Conservation (phyloP, 768 basidiomycete species). For the Psilocybe tampanensis region DNA sequence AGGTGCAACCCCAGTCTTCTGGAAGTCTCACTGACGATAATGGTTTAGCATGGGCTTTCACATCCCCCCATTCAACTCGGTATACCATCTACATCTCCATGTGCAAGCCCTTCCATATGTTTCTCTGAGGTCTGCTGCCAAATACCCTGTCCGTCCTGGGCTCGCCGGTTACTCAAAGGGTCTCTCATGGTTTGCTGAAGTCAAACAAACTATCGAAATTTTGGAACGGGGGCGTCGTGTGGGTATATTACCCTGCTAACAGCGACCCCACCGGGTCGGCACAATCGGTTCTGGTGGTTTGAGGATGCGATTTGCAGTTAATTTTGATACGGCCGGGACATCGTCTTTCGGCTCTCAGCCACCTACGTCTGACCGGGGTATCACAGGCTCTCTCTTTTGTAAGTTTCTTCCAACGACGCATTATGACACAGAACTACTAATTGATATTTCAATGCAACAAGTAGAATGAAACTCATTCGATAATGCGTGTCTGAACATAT, state of each 20-base stretch:
- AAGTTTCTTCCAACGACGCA: background rate
- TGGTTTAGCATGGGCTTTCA: conserved; percentile 73
- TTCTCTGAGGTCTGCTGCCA: conserved; percentile 34
- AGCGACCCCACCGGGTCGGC: conserved; percentile 3
- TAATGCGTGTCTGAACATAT: too few species aligned
- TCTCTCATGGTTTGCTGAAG: conserved; percentile 71
- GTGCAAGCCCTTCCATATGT: conserved; percentile 70
- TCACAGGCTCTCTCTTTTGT: conserved; percentile 6
- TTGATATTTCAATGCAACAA: background rate
- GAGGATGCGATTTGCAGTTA: background rate
- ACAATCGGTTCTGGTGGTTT: background rate
- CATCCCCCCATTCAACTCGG: conserved; percentile 76
- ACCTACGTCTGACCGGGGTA: background rate
- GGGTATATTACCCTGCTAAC: conserved; percentile 49
- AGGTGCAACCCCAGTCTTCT: conserved; percentile 8
- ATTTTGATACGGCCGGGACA: background rate
- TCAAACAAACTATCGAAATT: conserved; percentile 61
- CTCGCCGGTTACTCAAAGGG: conserved; percentile 55
- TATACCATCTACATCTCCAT: conserved; percentile 77
- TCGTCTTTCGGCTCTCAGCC: background rate
- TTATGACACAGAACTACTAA: background rate
- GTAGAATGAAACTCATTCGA: too few species aligned
- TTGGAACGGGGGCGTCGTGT: conserved; percentile 56
- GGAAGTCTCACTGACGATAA: conserved; percentile 13
- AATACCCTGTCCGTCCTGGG: conserved; percentile 52